Conservation (phyloP, 129 eudicot species). For the Arctium minus region DNA sequence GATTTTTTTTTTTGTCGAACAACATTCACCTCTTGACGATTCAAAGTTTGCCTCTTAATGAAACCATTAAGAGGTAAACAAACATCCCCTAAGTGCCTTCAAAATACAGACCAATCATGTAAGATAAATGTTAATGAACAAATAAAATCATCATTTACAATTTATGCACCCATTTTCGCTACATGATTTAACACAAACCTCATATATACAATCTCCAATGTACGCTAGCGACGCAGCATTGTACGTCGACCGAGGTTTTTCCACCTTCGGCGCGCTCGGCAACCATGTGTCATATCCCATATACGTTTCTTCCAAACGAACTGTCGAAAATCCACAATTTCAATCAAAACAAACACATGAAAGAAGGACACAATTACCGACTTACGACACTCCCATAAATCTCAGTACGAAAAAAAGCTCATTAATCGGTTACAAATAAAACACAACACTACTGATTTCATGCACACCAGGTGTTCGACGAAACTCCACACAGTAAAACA, state of each 20-base stretch:
- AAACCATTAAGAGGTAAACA: no score
- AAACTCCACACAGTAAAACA: slow-evolving; percentile 7
- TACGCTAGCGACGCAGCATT: slow-evolving; percentile 91
- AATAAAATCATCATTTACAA: slow-evolving; percentile 8
- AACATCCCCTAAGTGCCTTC: not conserved
- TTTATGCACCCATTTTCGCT: not conserved
- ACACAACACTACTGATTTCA: not conserved
- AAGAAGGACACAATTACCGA: not conserved
- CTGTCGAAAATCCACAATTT: slow-evolving; percentile 19
- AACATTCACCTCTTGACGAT: no score
- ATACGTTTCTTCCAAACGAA: slow-evolving; percentile 43
- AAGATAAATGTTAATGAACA: not conserved
- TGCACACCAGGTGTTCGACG: slow-evolving; percentile 26
- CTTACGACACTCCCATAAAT: not conserved
- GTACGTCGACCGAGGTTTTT: slow-evolving; percentile 79
- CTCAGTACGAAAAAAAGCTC: not conserved
- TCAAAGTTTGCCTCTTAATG: no score
- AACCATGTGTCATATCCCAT: slow-evolving; percentile 86
- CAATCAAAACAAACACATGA: not conserved
- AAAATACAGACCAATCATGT: not conserved
- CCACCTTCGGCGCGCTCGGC: slow-evolving; percentile 84
- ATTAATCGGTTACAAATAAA: not conserved
- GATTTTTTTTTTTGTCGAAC: no score
- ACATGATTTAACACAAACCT: slow-evolving; percentile 43
- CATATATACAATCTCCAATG: slow-evolving; percentile 88